Percentiles rank a stretch among this genome's conserved stretches.
These are phyloP conservation scores for Vanrija sp. DNA, from an alignment of 1,284 basidiomycete genomes.

Conservation along the genomic window DNA sequence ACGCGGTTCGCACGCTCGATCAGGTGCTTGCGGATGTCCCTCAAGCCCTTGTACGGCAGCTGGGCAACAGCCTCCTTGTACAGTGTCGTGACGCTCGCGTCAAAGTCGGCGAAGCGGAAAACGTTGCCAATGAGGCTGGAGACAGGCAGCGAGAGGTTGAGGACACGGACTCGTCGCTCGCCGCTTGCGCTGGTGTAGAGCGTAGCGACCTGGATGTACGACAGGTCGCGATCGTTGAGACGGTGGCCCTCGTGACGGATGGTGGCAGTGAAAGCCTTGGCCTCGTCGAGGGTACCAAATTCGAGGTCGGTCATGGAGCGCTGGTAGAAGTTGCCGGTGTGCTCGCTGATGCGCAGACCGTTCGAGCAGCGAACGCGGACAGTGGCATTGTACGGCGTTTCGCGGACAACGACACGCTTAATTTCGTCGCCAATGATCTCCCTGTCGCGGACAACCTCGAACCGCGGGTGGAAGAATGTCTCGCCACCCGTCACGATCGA, in stretches of 20 bases:
- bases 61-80: conserved; percentile 73
- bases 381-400: conserved; percentile 75
- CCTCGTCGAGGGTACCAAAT: conserved; percentile 74
- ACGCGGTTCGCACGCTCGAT: conserved; percentile 82
- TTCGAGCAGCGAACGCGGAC: conserved; percentile 81
- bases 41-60: conserved; percentile 61
- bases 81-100: conserved; percentile 70
- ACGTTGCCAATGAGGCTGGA: conserved; percentile 83
- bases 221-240: conserved; percentile 72
- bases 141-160: conserved; percentile 80
- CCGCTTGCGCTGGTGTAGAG: conserved; percentile 81
- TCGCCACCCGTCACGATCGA: conserved; percentile 84
- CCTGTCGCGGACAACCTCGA: conserved; percentile 68
- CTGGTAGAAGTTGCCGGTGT: conserved; percentile 80
- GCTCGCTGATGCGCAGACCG: conserved; percentile 68
- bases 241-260: conserved; percentile 59
- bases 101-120: conserved; percentile 89
- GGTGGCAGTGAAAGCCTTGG: conserved; percentile 69
- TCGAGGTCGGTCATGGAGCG: conserved; percentile 71
- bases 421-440: conserved; percentile 69
- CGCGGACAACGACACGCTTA: conserved; percentile 64
- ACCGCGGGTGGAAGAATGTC: conserved; percentile 87
- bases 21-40: conserved; percentile 74
- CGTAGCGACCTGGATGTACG: conserved; percentile 83
- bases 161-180: conserved; percentile 75